These are phyloP conservation scores for Solanum chiquidenum DNA, from an alignment of 257 asterid species.

Conservation along the genomic window DNA sequence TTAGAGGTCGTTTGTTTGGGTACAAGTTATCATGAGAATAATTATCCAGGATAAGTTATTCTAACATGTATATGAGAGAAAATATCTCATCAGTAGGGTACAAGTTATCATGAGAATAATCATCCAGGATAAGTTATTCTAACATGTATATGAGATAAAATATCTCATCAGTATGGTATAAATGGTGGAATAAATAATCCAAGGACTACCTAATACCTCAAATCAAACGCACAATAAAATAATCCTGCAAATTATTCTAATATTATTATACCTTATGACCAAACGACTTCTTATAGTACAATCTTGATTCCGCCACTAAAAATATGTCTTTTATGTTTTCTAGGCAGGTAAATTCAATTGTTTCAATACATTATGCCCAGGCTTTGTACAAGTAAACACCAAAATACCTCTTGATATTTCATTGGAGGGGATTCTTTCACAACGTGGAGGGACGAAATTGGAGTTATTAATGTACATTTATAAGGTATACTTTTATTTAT, in stretches of 20 bases:
- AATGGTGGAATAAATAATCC: too few species aligned
- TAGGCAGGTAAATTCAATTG: background rate
- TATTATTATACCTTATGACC: background rate
- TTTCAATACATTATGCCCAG: background rate
- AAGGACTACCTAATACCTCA: background rate
- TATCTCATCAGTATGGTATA: background rate
- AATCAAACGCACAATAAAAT: background rate
- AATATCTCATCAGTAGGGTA: too few species aligned
- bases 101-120: background rate
- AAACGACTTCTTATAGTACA: background rate
- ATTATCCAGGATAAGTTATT: background rate
- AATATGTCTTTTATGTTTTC: background rate
- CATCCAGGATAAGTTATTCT: background rate
- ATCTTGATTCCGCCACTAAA: background rate
- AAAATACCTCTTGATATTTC: background rate
- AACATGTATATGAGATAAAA: background rate
- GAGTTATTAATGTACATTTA: background rate
- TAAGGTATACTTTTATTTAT: background rate
- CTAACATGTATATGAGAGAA: background rate
- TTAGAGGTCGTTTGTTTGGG: too few species aligned
- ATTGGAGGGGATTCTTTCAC: background rate
- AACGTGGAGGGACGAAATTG: background rate
- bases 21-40: background rate
- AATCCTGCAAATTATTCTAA: too few species aligned
- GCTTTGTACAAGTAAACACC: background rate